A percentile compares a stretch with the other conserved stretches of the same genome.
phyloP scores from a whole-genome alignment of 2,329 filamentous ascomycete genomes.

The Fusarium sororula region DNA sequence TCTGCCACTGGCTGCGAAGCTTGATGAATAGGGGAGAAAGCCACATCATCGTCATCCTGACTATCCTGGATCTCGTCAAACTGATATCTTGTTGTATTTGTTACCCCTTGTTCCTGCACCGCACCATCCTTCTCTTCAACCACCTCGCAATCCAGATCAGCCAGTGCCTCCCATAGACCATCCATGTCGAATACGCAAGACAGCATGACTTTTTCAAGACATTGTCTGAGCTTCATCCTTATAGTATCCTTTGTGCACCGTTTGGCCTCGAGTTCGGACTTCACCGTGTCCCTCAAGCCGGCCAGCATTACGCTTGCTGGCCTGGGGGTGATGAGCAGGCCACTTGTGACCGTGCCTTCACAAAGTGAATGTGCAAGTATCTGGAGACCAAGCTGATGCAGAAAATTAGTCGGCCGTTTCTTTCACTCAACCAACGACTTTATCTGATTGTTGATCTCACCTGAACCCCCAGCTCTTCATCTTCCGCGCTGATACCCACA shows the following conservation, averaged over 20 bases:
- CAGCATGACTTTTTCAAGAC: slow-evolving; percentile 61
- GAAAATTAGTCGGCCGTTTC: slow-evolving; percentile 10
- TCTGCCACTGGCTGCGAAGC: background rate
- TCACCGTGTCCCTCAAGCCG: slow-evolving; percentile 53
- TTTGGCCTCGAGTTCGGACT: slow-evolving; percentile 45
- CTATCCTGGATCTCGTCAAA: slow-evolving; percentile 47
- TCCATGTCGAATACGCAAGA: slow-evolving; percentile 67
- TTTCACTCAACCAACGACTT: too few relatives aligned
- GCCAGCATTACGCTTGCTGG: slow-evolving; percentile 53
- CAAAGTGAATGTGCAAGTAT: slow-evolving; percentile 54
- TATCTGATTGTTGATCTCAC: slow-evolving; percentile 46
- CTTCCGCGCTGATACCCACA: slow-evolving; percentile 64
- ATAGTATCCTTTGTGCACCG: slow-evolving; percentile 26
- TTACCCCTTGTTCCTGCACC: background rate
- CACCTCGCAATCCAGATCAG: slow-evolving; percentile 54
- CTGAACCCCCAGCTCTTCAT: slow-evolving; percentile 57
- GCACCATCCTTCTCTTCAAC: slow-evolving; percentile 48
- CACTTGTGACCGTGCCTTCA: slow-evolving; percentile 39
- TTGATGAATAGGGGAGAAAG: slow-evolving; percentile 16
- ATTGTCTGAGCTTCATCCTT: slow-evolving; percentile 44
- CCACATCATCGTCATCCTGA: slow-evolving; percentile 45
- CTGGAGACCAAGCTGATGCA: slow-evolving; percentile 58
- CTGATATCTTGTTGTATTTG: background rate
- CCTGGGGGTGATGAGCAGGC: slow-evolving; percentile 60
- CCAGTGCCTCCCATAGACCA: slow-evolving; percentile 65